Percentiles rank a stretch among this genome's conserved stretches.
Evolutionary conservation across 169 alveolate genomes (phyloP).

Genomic region (Plasmodium inui): DNA sequence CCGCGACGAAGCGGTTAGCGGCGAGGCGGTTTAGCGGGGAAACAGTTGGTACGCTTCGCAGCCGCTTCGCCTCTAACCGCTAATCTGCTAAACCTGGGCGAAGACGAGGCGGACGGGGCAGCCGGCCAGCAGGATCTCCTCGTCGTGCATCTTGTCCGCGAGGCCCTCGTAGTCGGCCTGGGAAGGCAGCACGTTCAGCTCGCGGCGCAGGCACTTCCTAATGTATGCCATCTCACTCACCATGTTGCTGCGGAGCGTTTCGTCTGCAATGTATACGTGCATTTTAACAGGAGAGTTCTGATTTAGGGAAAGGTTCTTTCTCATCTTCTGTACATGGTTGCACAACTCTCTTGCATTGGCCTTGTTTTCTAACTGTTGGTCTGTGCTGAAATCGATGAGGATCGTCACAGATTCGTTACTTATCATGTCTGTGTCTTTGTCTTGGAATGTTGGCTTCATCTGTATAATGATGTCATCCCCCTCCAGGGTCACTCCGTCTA

Average conservation of each 20-base stretch:
- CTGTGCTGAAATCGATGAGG: slow-evolving; percentile 83
- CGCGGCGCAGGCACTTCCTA: slow-evolving; percentile 32
- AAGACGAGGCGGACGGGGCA: slow-evolving; percentile 19
- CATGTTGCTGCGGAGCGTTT: slow-evolving; percentile 13
- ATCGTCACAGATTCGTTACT: slow-evolving; percentile 82
- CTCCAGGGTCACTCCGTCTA: slow-evolving; percentile 84
- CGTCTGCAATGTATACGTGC: slow-evolving; percentile 16
- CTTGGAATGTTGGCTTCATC: slow-evolving; percentile 80
- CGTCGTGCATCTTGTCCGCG: slow-evolving; percentile 19
- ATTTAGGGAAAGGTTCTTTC: slow-evolving; percentile 76
- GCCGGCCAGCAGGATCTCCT: background rate
- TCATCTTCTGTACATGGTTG: slow-evolving; percentile 86
- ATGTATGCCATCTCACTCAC: slow-evolving; percentile 28
- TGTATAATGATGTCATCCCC: slow-evolving; percentile 83
- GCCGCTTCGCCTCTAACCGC: background rate
- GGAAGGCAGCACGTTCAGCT: background rate
- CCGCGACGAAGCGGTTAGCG: too few species aligned
- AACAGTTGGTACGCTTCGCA: too few species aligned
- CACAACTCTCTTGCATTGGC: slow-evolving; percentile 86
- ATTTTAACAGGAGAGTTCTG: slow-evolving; percentile 49
- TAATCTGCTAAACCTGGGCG: slow-evolving; percentile 1
- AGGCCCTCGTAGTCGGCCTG: background rate
- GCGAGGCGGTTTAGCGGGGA: too few species aligned
- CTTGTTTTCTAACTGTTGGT: slow-evolving; percentile 81
- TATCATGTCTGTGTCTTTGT: slow-evolving; percentile 77